phyloP scores from a whole-genome alignment of 306 rosid species.

The Cercis canadensis region DNA sequence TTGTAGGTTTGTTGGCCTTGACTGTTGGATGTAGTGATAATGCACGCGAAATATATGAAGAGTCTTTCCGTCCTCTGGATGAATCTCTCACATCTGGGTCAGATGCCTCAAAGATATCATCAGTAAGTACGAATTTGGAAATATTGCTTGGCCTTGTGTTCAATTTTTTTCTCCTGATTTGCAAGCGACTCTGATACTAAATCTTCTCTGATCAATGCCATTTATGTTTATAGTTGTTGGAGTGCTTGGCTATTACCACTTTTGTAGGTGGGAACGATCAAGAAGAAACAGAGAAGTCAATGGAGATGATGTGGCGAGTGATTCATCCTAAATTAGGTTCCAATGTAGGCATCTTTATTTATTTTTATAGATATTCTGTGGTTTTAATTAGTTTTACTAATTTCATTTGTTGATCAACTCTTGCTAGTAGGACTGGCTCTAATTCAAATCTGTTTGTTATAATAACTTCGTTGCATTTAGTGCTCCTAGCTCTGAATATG shows the following conservation, averaged over 20 bases:
- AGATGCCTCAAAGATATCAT: conserved; percentile 55
- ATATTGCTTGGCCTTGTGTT: conserved; percentile 17
- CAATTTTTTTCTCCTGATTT: neutral
- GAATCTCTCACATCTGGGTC: conserved; percentile 67
- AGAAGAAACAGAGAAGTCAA: conserved; percentile 83
- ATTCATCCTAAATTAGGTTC: conserved; percentile 81
- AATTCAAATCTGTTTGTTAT: neutral
- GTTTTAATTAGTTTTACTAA: neutral
- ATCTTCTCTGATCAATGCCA: conserved; percentile 30
- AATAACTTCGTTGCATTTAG: neutral
- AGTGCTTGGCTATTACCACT: conserved; percentile 85
- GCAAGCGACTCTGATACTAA: neutral
- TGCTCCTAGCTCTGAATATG: neutral
- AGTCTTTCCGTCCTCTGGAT: conserved; percentile 57
- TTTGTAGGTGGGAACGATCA: conserved; percentile 83
- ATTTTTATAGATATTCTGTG: neutral
- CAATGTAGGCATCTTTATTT: conserved; percentile 57
- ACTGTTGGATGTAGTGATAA: conserved; percentile 82
- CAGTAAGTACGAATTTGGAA: conserved; percentile 50
- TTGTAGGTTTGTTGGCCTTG: conserved; percentile 77
- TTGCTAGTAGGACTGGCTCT: conserved; percentile 2
- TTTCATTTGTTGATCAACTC: conserved; percentile 17
- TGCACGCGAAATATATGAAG: conserved; percentile 78
- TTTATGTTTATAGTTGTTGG: conserved; percentile 68
- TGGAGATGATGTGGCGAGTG: conserved; percentile 94